Evolutionary conservation across 2,329 filamentous ascomycete genomes (phyloP), one percentile per base, ranked within the genome.

Genomic region (Akanthomyces dipterigenus): DNA sequence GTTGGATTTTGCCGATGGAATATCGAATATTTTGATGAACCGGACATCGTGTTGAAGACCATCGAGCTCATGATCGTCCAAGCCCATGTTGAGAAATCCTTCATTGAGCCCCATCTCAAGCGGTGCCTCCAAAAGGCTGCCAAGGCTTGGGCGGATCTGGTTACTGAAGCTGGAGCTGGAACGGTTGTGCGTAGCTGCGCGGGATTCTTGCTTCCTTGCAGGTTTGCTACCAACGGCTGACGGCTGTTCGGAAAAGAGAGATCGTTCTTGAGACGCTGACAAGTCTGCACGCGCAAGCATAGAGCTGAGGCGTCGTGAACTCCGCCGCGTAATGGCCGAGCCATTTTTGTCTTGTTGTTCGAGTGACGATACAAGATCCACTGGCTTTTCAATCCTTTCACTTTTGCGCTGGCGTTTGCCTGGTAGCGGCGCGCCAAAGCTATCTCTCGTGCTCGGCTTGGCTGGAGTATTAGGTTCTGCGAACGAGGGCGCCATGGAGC

Each of bases 271-370:
- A 18, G 88, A 95, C 11, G 90, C 88, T 0, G 91, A 93, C 22
- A 97, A 78, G 70, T 97, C 93, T 36, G 90, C 89, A 68, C 93
- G 83, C 18, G 93, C 93, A 58, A 97, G 80, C 75, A 96, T 83
- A 18, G 93, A 98, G 76, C 95, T 99, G 28, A 98, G 89, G 55
- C 95, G 85, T 48, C 95, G 86, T 20, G 85, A 88, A 64, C 84
- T 85, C 63, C 85, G 79, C 56, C 85, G 77, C 0, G 80, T 81
- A 14, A 79, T 78, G 18, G 80, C 78, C n/a, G 73, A 70, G 12
- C 76, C 79, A 60, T 82, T 78, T 57, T 81, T 82, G 61, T 91
- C 88, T 46, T 76, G 75, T 55, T 89, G 83, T 60, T 90, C 89
- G n/a, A 93, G 75, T 1, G 88, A 85, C 3, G 88, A 82, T 3